phyloP scores from a whole-genome alignment of 371 early-diverging fungal genomes.

The Saksenaea vasiformis region DNA sequence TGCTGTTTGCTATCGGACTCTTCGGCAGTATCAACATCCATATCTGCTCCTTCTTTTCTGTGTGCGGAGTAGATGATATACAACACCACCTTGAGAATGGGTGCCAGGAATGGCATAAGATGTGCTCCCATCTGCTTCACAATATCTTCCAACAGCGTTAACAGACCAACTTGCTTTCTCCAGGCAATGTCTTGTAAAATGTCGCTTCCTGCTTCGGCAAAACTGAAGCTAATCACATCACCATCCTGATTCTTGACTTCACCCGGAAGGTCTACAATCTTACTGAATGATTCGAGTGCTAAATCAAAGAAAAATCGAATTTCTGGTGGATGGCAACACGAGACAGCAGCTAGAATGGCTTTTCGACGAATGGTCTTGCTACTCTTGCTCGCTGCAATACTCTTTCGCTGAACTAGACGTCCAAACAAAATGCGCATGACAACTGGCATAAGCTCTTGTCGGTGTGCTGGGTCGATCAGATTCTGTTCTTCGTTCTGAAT shows the following conservation, averaged over 20 bases:
- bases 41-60: constrained; percentile 29
- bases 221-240: constrained; percentile 15
- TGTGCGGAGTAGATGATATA: constrained; percentile 67
- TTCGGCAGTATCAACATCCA: constrained; percentile 31
- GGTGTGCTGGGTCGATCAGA: constrained; percentile 67
- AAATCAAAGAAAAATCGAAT: constrained; percentile 74
- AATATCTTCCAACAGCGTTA: constrained; percentile 78
- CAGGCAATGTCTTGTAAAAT: constrained; percentile 42
- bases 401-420: constrained; percentile 73
- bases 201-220: constrained; percentile 23
- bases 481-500: constrained; percentile 60
- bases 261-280: constrained; percentile 35
- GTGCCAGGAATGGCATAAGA: constrained; percentile 68
- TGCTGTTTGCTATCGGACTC: constrained; percentile 25
- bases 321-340: constrained; percentile 66
- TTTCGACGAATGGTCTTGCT: constrained; percentile 61
- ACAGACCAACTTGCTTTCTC: constrained; percentile 79
- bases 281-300: constrained; percentile 76
- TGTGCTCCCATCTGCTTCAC: constrained; percentile 79
- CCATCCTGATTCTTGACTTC: constrained; percentile 23
- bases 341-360: constrained; percentile 80
- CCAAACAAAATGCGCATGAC: constrained; percentile 89
- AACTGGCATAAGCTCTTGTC: constrained; percentile 69
- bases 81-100: constrained; percentile 68
- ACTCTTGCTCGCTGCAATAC: constrained; percentile 64